Evolutionary conservation across 2,329 filamentous ascomycete genomes (phyloP).

Genomic region (Chaetomiaceae sp.): DNA sequence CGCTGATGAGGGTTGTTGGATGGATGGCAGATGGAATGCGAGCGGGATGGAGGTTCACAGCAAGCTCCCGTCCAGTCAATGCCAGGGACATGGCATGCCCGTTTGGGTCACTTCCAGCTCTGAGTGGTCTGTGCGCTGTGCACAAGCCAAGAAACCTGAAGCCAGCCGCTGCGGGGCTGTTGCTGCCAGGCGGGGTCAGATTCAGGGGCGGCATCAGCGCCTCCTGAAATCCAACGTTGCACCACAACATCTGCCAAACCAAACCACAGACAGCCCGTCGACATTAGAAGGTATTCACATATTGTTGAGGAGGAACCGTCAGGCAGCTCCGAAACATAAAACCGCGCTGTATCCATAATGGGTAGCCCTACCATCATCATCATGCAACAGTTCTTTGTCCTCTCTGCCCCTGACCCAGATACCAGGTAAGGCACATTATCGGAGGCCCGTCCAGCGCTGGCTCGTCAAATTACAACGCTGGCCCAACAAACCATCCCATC

Average conservation of each 20-base stretch:
- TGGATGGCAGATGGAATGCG: constrained; percentile 8
- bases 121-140: constrained; percentile 10
- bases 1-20: constrained; percentile 16
- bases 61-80: constrained; percentile 17
- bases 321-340: too few relatives aligned
- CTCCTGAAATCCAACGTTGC: neutral
- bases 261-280: too few relatives aligned
- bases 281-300: too few relatives aligned
- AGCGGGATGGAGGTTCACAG: constrained; percentile 6
- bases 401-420: too few relatives aligned
- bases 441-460: neutral
- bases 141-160: neutral
- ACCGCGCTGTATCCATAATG: too few relatives aligned
- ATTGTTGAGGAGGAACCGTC: too few relatives aligned
- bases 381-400: too few relatives aligned
- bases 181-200: neutral
- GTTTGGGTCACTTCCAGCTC: constrained; percentile 2
- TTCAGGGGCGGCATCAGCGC: neutral
- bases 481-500: neutral
- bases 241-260: too few relatives aligned
- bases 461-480: constrained; percentile 1
- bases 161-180: constrained; percentile 2
- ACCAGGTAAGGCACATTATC: too few relatives aligned
- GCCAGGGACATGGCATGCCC: constrained; percentile 5
- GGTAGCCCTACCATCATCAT: too few relatives aligned